A percentile compares a stretch with the other conserved stretches of the same genome.
These are phyloP conservation scores for Lentinula guzmanii DNA, from an alignment of 768 basidiomycete genomes.

Conservation along the genomic window DNA sequence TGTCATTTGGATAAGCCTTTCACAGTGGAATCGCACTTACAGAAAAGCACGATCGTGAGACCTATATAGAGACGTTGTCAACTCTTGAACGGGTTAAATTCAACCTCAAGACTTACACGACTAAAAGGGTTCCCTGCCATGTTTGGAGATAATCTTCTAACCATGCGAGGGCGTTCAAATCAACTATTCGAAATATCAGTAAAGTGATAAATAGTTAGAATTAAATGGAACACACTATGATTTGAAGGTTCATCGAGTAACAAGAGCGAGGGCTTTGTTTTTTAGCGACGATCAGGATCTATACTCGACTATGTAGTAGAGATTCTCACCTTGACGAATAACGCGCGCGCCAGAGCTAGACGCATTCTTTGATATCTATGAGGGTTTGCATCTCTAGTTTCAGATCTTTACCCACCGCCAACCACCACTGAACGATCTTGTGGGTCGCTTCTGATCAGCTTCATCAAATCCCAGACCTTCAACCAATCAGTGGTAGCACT, in stretches of 20 bases:
- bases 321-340: conserved; percentile 81
- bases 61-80: conserved; percentile 28
- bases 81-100: not conserved
- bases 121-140: conserved; percentile 87
- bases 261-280: not conserved
- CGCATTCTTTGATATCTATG: conserved; percentile 64
- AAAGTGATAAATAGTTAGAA: conserved; percentile 68
- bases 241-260: conserved; percentile 8
- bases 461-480: conserved; percentile 89
- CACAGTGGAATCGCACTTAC: conserved; percentile 29
- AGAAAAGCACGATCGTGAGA: conserved; percentile 98
- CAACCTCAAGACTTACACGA: conserved; percentile 54
- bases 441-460: conserved; percentile 76
- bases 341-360: conserved; percentile 87
- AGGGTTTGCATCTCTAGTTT: not conserved
- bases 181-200: conserved; percentile 39
- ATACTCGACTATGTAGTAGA: not conserved
- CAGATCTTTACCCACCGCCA: conserved; percentile 58
- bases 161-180: conserved; percentile 96
- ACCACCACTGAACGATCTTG: conserved; percentile 89
- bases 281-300: not conserved
- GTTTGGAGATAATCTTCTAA: conserved; percentile 96
- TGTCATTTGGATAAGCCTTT: not conserved
- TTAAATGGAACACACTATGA: conserved; percentile 41
- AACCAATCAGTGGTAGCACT: not conserved